Percentiles rank a stretch among this genome's conserved stretches.
phyloP scores from a whole-genome alignment of 1,139 yeast genomes.

The Yamadazyma epiphylla region DNA sequence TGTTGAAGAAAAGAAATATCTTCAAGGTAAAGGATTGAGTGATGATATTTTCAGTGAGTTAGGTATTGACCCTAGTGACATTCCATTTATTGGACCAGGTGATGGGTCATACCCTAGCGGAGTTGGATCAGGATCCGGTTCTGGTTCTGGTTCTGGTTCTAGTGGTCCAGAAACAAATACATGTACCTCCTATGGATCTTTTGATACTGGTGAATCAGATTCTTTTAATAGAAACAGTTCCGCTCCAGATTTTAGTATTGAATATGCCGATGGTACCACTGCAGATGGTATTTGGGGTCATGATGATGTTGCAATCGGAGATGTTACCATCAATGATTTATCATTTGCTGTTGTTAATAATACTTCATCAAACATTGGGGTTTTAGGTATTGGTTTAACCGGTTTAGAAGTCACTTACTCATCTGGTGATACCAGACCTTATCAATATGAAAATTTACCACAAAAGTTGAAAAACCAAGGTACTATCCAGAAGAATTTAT shows the following conservation, averaged over 20 bases:
- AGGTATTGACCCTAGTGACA: conserved; percentile 6
- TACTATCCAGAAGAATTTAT: conserved; percentile 45
- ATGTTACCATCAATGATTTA: conserved; percentile 28
- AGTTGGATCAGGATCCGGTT: conserved; percentile 4
- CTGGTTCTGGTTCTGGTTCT: conserved; percentile 5
- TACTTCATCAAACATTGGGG: conserved; percentile 40
- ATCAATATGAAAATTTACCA: conserved; percentile 29
- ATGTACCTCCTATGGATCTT: conserved; percentile 39
- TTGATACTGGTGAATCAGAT: conserved; percentile 29
- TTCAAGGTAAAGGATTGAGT: conserved; percentile 8
- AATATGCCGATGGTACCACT: conserved; percentile 49
- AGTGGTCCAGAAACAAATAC: conserved; percentile 16
- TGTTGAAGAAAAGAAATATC: conserved; percentile 1
- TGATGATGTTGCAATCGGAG: conserved; percentile 40
- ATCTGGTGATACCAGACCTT: conserved; percentile 6
- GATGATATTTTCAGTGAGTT: conserved; percentile 8
- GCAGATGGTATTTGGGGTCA: conserved; percentile 52
- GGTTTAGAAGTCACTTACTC: conserved; percentile 18
- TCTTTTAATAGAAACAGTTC: conserved; percentile 30
- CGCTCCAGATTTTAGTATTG: conserved; percentile 36
- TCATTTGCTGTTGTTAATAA: conserved; percentile 47
- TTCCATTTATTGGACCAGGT: conserved; percentile 4
- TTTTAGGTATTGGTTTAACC: conserved; percentile 41
- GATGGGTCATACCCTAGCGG: conserved; percentile 4
- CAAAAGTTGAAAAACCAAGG: conserved; percentile 34